Percentiles rank a stretch among this genome's conserved stretches.
Conservation (phyloP, 345 rosid species). For the Clausena lansium region DNA sequence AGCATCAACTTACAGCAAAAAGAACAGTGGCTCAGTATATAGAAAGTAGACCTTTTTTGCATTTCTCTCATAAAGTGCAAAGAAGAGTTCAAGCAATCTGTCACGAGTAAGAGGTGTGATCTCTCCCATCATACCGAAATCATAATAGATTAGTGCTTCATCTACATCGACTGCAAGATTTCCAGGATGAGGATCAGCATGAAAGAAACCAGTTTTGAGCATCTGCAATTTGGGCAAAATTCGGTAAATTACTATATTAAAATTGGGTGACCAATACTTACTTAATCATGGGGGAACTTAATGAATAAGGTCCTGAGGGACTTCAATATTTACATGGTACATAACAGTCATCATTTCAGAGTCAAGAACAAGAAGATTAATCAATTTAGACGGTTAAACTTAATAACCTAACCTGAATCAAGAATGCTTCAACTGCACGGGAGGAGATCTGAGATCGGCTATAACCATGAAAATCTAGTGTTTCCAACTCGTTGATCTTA, state of each 20-base stretch:
- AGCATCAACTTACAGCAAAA: neutral
- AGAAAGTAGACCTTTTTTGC: conserved; percentile 66
- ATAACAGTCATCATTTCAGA: neutral
- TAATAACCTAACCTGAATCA: conserved; percentile 85
- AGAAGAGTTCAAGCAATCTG: conserved; percentile 87
- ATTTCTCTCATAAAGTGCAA: conserved; percentile 89
- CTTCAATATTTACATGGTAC: neutral
- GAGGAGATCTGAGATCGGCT: conserved; percentile 75
- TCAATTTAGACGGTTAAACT: neutral
- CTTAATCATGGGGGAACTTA: neutral
- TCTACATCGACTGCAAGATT: conserved; percentile 88
- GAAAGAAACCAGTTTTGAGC: conserved; percentile 92
- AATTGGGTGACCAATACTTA: neutral
- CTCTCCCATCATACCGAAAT: conserved; percentile 99
- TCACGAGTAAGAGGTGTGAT: conserved; percentile 79
- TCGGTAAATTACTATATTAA: neutral
- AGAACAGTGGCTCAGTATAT: conserved; percentile 10
- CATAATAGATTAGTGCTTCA: conserved; percentile 84
- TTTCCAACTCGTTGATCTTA: conserved; percentile 63
- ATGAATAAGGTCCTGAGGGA: neutral
- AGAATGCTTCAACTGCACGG: conserved; percentile 81
- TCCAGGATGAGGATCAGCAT: conserved; percentile 99
- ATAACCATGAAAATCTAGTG: conserved; percentile 60
- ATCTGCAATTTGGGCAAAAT: conserved; percentile 42
- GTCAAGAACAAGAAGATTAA: neutral